Conservation (phyloP, 257 asterid species). For the Voacanga thouarsii region DNA sequence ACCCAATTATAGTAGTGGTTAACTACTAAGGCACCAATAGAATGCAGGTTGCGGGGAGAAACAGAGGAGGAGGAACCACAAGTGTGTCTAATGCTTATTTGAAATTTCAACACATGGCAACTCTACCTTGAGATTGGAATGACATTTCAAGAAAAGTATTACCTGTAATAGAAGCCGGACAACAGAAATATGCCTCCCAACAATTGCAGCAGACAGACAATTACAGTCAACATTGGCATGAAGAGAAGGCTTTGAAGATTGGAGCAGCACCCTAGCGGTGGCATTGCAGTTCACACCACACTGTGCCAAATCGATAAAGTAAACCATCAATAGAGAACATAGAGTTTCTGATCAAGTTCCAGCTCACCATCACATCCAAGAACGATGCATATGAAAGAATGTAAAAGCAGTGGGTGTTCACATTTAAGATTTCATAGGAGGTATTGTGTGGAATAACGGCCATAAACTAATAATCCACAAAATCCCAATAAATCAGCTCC, state of each 20-base stretch:
- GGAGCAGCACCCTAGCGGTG: conserved; percentile 62
- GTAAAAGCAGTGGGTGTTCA: not conserved
- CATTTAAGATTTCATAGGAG: not conserved
- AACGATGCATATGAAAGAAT: not conserved
- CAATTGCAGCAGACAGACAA: conserved; percentile 66
- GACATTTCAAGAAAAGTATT: conserved; percentile 7
- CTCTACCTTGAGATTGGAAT: not conserved
- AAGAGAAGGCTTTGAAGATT: conserved; percentile 71
- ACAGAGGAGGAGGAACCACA: not conserved
- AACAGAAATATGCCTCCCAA: conserved; percentile 51
- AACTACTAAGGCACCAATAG: not conserved
- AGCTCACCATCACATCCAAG: not conserved
- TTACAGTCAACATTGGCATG: conserved; percentile 67
- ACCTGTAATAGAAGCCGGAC: conserved; percentile 56
- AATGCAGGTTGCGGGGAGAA: not conserved
- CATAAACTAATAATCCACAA: not conserved
- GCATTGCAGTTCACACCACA: conserved; percentile 63
- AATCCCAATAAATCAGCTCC: not conserved
- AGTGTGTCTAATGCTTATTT: not conserved
- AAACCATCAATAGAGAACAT: not conserved
- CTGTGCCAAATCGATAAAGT: conserved; percentile 30
- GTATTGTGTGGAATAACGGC: not conserved
- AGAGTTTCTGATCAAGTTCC: not conserved
- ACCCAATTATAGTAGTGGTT: not conserved
- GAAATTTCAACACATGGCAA: not conserved